Base-by-base conservation (phyloP, 371 early-diverging fungal species). In the Capniomyces stellatus region DNA sequence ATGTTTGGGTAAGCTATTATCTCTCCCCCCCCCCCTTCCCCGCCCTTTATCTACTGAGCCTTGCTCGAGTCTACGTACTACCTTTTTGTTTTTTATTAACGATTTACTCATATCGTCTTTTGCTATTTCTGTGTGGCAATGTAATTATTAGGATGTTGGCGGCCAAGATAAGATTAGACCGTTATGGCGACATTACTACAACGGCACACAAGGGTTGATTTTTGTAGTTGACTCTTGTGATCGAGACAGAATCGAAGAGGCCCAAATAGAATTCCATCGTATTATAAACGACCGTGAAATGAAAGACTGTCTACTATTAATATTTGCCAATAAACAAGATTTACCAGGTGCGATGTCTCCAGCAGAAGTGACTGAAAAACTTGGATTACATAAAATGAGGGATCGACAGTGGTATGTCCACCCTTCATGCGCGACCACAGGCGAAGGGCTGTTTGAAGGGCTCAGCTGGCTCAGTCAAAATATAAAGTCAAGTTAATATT, bases 301-400 rank as follows among this genome's bases (percentile, higher is more conserved):
- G 83, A 75, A 76, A 57, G 87, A 87, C 54, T 79, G 78, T 56
- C 60, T 87, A 46, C 60, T 88, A 57, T 71, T 85, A 30, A 82
- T 89, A 3, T 85, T 87, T 71, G 88, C 89, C 41, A 86, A 87
- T 68, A 87, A 89, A 64, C 88, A 87, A 67, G 89, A 89, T 73
- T 64, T 89, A 44, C 83, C 82, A 13, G 72, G 63, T 64, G 84
- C 82, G 23, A 79, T 85, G 78, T 74, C 83, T 3, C 81, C 85
- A 2, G 78, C 80, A 39, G 87, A 87, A 58, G 75, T 89, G 22
- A 86, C 85, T 23, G 85, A 85, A 56, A 77, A 76, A 56, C 69
- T 89, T 27, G 85, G 82, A 1, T 61, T 89, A 44, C 72, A 78
- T 59, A 74, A 79, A 47, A 76, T 89, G 75, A 71, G 82, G 31